A percentile compares a stretch with the other conserved stretches of the same genome.
Evolutionary conservation across 306 rosid species (phyloP).

Genomic region (Alnus glutinosa): DNA sequence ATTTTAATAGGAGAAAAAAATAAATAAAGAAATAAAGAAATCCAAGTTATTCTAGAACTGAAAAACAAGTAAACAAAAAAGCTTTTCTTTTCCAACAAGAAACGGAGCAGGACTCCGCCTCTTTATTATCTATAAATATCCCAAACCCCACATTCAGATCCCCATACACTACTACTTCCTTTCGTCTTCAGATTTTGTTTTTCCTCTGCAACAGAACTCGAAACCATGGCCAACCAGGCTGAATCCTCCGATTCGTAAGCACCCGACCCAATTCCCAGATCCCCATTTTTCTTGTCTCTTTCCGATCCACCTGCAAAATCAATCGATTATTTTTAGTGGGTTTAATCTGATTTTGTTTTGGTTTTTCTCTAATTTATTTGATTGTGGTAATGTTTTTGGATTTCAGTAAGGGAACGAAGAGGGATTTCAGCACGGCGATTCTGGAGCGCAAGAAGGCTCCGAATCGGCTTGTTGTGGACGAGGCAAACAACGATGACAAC

Average conservation of each 20-base stretch:
- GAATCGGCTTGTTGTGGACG: conserved; percentile 86
- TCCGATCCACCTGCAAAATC: not conserved
- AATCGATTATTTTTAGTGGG: not conserved
- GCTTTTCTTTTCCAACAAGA: conserved; percentile 49
- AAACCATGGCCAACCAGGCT: conserved; percentile 62
- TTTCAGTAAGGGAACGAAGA: conserved; percentile 77
- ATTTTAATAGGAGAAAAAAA: not conserved
- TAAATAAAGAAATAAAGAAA: not conserved
- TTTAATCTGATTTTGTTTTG: not conserved
- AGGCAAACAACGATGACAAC: conserved; percentile 90
- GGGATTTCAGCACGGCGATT: conserved; percentile 89
- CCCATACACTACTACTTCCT: conserved; percentile 6
- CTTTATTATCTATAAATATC: conserved; percentile 40
- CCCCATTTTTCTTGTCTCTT: conserved; percentile 4
- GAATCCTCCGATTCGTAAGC: conserved; percentile 87
- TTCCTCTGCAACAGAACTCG: conserved; percentile 14
- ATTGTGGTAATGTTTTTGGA: conserved; percentile 1
- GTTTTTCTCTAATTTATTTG: not conserved
- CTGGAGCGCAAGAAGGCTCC: conserved; percentile 91
- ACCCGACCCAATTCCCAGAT: conserved; percentile 25
- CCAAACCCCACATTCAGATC: conserved; percentile 29
- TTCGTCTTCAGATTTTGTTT: conserved; percentile 5
- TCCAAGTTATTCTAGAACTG: conserved; percentile 23
- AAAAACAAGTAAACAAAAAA: conserved; percentile 19
- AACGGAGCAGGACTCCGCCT: conserved; percentile 25